phyloP scores from a whole-genome alignment of 148 eudicot genomes.

The Fagopyrum esculentum region DNA sequence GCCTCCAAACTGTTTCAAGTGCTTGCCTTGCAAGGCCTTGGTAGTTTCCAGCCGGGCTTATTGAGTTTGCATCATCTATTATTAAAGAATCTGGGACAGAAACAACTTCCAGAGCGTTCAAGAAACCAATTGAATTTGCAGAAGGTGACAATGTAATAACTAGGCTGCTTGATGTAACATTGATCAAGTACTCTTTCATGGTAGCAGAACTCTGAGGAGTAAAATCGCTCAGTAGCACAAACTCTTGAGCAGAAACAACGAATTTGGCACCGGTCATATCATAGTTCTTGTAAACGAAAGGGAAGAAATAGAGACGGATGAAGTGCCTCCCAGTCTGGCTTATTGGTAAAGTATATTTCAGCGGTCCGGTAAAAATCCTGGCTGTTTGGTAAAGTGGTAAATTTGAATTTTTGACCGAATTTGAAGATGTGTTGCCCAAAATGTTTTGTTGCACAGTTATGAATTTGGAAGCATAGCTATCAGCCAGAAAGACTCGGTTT shows the following conservation, averaged over 20 bases:
- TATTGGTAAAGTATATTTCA: slow-evolving; percentile 21
- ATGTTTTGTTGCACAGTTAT: slow-evolving; percentile 3
- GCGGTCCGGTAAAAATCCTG: slow-evolving; percentile 19
- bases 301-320: slow-evolving; percentile 34
- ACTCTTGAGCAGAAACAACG: slow-evolving; percentile 20
- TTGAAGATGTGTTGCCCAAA: slow-evolving; percentile 14
- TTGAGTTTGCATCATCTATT: slow-evolving; percentile 24
- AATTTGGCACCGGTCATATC: slow-evolving; percentile 24
- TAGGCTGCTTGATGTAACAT: slow-evolving; percentile 22
- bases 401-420: slow-evolving; percentile 5
- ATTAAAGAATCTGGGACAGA: slow-evolving; percentile 30
- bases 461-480: slow-evolving; percentile 13
- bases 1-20: slow-evolving; percentile 26
- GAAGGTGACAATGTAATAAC: slow-evolving; percentile 25
- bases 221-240: slow-evolving; percentile 18
- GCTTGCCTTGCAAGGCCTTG: slow-evolving; percentile 20
- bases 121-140: slow-evolving; percentile 21
- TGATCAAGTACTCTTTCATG: slow-evolving; percentile 26
- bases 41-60: slow-evolving; percentile 15
- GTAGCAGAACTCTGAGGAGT: slow-evolving; percentile 16
- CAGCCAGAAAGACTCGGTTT: slow-evolving; percentile 9
- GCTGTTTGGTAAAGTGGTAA: slow-evolving; percentile 24
- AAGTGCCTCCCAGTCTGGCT: slow-evolving; percentile 27
- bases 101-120: slow-evolving; percentile 36
- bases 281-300: slow-evolving; percentile 17